Evolutionary conservation across 2,329 filamentous ascomycete genomes (phyloP), one percentile per base, ranked within the genome.

Genomic region (Triangularia setosa): DNA sequence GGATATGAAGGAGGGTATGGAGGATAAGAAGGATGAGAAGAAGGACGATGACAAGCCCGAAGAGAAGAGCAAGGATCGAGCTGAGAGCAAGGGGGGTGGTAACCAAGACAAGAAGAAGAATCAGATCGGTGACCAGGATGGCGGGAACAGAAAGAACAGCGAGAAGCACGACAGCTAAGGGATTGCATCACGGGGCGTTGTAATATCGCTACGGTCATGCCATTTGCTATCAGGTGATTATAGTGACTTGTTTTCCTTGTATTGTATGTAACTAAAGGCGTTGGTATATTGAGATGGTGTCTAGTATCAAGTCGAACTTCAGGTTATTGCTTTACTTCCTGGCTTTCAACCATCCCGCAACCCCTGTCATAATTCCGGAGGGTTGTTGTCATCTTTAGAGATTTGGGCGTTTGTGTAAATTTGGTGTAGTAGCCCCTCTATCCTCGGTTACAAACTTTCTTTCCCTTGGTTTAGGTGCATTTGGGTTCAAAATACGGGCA

Each of bases 21-120:
- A 61, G n/a, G 28, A 63, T 14, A 33, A 18, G 18, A 61, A 63
- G 28, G 58, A 54, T 5, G 33, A 55, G 3, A 44, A 55, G 4
- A 60, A 56, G 30, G 55, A 58, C 4, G 61, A 63, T 3, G 24
- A 63, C 27, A 63, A 63, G 56, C 8, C 53, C 5, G 48, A 59
- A 53, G 25, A 58, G 61, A 59, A 57, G 54, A 27, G 16, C 21
- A 25, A 54, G 24, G 48, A 54, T 16, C 18, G 53, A 18, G 28
- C 55, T 16, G 56, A 61, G 28, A 25, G 24, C 57, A 57, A 72
- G 73, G 1, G 66, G 27, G 0, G 44, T 18, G 14, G 23, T 8
- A 33, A 55, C 4, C n/a, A 60, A n/a, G 40, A 64, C 4, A 40
- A 58, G n/a, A 48, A 48, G 40, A 48, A 48, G 40, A n/a, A 48